Evolutionary conservation across 2,329 filamentous ascomycete species (phyloP), one percentile per base, ranked within the genome.

Genomic region (Pseudogymnoascus sp.): DNA sequence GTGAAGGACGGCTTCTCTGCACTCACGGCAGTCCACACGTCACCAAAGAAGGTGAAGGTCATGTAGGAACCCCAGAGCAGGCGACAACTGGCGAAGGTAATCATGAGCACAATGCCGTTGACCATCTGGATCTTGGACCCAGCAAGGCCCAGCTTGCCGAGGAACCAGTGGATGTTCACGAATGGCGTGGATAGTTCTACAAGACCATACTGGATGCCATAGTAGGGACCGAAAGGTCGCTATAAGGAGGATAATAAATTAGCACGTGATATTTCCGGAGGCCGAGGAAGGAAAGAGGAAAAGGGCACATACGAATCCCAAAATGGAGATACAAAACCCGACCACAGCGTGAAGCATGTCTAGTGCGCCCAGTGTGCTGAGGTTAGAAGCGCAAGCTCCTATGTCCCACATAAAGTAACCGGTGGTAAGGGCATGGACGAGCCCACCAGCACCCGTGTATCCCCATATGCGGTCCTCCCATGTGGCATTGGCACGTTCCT

Each of bases 131-230:
- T 74, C 62, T 78, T 80, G 22, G 86, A 85, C 30, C 90, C 90
- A 0, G 90, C 93, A 79, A 90, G 85, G 68, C 83, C 81, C 62
- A 92, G 76, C 76, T 94, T 93, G 74, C 93, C 90, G 75, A 88
- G 89, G 76, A 94, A 93, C 90, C 90, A 94, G 77, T 94, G 90
- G 68, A 93, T 82, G 71, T 94, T 94, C 63, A 93, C 81, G 72
- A 93, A 92, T 6, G 89, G 89, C 2, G 87, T 89, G 14, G 88
- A 92, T 25, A 94, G 81, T 74, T 94, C 90, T 81, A 91, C 93
- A 59, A 94, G 85, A 69, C 93, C 89, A 74, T 94, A 94, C 63
- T 84, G 82, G 59, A 82, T 81, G 61, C 83, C 88, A 74, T 93
- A 94, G 77, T 86, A 92, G 76, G 92, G 92, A 68, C 91, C 80